A percentile compares a stretch with the other conserved stretches of the same genome.
Conservation (phyloP, 2,329 filamentous ascomycete genomes). For the Paraconiothyrium brasiliense region DNA sequence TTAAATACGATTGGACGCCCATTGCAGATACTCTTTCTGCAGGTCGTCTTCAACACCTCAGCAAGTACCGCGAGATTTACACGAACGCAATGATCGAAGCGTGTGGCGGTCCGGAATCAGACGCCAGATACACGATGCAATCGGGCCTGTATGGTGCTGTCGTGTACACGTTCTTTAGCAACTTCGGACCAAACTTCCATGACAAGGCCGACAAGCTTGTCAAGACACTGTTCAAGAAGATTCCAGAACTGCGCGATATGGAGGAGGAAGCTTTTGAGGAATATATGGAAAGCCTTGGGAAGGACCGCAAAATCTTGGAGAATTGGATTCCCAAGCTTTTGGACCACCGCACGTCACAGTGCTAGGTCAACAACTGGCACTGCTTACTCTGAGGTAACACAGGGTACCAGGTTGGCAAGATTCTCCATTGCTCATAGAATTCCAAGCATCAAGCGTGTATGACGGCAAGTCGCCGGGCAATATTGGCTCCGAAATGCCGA, state of each 20-base stretch:
- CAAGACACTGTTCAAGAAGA: not conserved
- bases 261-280: too few species aligned
- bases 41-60: conserved; percentile 14
- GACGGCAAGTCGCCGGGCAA: too few species aligned
- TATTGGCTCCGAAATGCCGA: too few species aligned
- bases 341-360: too few species aligned
- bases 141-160: conserved; percentile 19
- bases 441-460: too few species aligned
- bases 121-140: conserved; percentile 26
- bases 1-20: conserved; percentile 21
- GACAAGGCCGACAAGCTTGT: not conserved
- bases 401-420: too few species aligned
- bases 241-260: not conserved
- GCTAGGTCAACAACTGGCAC: too few species aligned
- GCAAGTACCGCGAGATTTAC: conserved; percentile 28
- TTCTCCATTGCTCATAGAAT: too few species aligned
- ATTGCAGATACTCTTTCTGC: not conserved
- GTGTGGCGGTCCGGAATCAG: conserved; percentile 3
- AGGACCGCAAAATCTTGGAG: not conserved
- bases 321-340: conserved; percentile 8
- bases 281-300: not conserved
- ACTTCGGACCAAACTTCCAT: too few species aligned
- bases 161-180: not conserved
- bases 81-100: conserved; percentile 20
- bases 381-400: too few species aligned